Evolutionary conservation across 345 rosid genomes (phyloP).

Genomic region (Crucihimalaya himalaica): DNA sequence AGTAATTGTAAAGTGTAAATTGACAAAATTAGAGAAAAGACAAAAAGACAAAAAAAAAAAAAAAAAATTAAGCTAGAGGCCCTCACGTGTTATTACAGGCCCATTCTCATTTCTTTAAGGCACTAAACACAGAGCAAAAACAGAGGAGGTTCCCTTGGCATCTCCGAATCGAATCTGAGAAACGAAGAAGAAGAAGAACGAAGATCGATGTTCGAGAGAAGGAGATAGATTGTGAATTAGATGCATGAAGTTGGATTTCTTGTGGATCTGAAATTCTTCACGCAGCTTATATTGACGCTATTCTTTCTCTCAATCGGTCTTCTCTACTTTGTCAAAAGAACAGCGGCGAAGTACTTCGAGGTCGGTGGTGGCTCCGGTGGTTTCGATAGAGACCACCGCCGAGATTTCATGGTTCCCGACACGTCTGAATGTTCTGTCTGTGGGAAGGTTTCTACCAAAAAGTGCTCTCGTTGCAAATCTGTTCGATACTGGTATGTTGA

Average conservation of each 20-base stretch:
- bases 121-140: background rate
- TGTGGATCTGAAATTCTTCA: constrained; percentile 80
- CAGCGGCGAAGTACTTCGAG: constrained; percentile 90
- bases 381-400: constrained; percentile 49
- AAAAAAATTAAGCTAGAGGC: background rate
- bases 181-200: background rate
- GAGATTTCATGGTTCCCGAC: constrained; percentile 26
- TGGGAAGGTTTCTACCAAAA: constrained; percentile 41
- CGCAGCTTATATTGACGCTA: constrained; percentile 58
- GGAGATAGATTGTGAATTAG: constrained; percentile 40
- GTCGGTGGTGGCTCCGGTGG: constrained; percentile 61
- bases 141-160: constrained; percentile 32
- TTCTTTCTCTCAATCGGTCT: constrained; percentile 54
- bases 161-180: constrained; percentile 38
- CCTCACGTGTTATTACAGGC: background rate
- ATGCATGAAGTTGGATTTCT: constrained; percentile 75
- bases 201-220: constrained; percentile 32
- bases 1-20: too few relatives aligned
- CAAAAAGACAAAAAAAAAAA: background rate
- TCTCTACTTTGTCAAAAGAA: constrained; percentile 64
- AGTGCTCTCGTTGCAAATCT: constrained; percentile 66
- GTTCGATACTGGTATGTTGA: constrained; percentile 56
- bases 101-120: background rate
- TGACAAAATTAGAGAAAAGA: background rate
- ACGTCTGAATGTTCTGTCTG: constrained; percentile 46